Evolutionary conservation across 129 eudicot genomes (phyloP), one percentile per base, ranked within the genome.

Genomic region (Pulicaria dysenterica): DNA sequence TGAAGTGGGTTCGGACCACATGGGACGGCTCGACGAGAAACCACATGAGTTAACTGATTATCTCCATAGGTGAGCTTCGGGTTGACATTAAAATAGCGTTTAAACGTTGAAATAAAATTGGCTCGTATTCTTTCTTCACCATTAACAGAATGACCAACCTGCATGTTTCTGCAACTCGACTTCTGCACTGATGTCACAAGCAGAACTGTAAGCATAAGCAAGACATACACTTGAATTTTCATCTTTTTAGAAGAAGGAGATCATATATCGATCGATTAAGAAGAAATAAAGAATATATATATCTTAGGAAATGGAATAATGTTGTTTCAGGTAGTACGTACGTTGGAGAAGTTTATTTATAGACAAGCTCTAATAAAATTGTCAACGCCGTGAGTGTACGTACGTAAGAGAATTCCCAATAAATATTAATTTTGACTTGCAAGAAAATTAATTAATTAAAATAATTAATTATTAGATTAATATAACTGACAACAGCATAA

Each of bases 1-100:
- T 76, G 75, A 68, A 76, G 75, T n/a, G 81, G 92, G 73, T 89
- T 89, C 8, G 96, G 92, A 74, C 96, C 96, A 69, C 82, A 57
- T 16, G 92, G 96, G 51, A 89, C 91, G 6, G 43, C 42, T 8
- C 84, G 81, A 43, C 31, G 83, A n/a, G 96, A 89, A 51, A 89
- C 90, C 7, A 58, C 51, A 11, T 81, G 77, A 63, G 84, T 6
- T 43, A 37, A 59, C 42, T 45, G 69, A 49, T n/a, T 59, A 67
- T 64, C 46, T 53, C 19, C 62, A 8, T 66, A 67, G 10, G 54
- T 39, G 58, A 73, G 49, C 65, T 80, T 81, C 7, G 72, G 59
- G 9, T 49, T 53, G 59, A 74, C 55, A 2, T 80, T 81, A 70
- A 81, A 86, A 47, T 86, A 58, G 8, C 60, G 78, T 6, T 48